These are phyloP conservation scores for Pulveroboletus sp. DNA, from an alignment of 768 basidiomycete species.

Conservation along the genomic window DNA sequence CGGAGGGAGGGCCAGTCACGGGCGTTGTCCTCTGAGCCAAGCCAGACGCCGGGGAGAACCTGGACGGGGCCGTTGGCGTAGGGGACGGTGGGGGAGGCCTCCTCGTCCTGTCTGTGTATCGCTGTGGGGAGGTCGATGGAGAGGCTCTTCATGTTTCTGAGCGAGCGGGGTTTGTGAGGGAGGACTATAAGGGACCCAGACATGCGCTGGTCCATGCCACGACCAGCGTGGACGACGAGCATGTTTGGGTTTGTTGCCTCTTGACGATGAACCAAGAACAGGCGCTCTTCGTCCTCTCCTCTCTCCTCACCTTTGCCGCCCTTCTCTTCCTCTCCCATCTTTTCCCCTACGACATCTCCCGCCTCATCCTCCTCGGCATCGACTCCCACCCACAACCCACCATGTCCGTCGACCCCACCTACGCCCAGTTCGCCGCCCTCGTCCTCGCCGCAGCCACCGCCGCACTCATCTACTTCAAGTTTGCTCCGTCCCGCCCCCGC, in stretches of 20 bases:
- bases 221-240: conserved; percentile 31
- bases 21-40: conserved; percentile 90
- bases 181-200: conserved; percentile 48
- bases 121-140: conserved; percentile 64
- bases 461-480: conserved; percentile 51
- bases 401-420: conserved; percentile 17
- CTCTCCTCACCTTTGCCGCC: conserved; percentile 42
- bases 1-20: conserved; percentile 71
- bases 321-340: conserved; percentile 46
- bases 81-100: conserved; percentile 55
- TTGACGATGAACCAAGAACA: conserved; percentile 45
- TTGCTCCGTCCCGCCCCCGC: conserved; percentile 24
- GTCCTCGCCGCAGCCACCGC: conserved; percentile 47
- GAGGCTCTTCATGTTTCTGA: conserved; percentile 73
- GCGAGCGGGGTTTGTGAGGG: conserved; percentile 39
- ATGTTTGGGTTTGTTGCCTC: conserved; percentile 8
- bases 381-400: conserved; percentile 2
- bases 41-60: conserved; percentile 81
- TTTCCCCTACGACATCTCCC: conserved; percentile 49
- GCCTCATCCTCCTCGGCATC: conserved; percentile 63
- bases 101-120: conserved; percentile 64
- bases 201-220: conserved; percentile 34
- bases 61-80: conserved; percentile 81
- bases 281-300: conserved; percentile 50
- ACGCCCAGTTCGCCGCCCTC: conserved; percentile 48